Percentiles rank a stretch among this genome's conserved stretches.
Evolutionary conservation across 2,329 filamentous ascomycete genomes (phyloP).

Genomic region (Fusarium albosuccineum): DNA sequence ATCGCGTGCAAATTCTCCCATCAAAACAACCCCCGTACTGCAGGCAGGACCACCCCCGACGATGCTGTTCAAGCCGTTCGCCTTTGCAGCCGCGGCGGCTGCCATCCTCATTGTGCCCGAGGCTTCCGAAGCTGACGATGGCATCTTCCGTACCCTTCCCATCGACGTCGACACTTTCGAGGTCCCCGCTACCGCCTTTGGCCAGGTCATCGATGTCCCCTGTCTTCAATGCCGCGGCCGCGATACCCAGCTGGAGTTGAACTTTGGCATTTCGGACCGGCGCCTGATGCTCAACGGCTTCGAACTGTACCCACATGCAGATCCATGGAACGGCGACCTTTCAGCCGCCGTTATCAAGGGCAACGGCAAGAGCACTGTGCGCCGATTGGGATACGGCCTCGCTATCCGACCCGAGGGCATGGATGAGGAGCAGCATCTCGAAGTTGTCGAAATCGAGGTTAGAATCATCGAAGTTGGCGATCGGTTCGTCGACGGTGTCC

Average conservation of each 20-base stretch:
- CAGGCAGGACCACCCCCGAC: slow-evolving; percentile 5
- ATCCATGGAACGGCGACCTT: slow-evolving; percentile 60
- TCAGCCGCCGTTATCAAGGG: slow-evolving; percentile 61
- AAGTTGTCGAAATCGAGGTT: slow-evolving; percentile 67
- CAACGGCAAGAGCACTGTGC: slow-evolving; percentile 51
- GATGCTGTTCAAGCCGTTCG: slow-evolving; percentile 52
- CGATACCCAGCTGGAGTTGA: slow-evolving; percentile 63
- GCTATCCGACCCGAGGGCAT: slow-evolving; percentile 58
- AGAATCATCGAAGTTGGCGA: slow-evolving; percentile 72
- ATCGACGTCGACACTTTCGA: slow-evolving; percentile 53
- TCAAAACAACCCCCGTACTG: neutral
- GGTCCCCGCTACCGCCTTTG: slow-evolving; percentile 50
- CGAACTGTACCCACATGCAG: slow-evolving; percentile 69
- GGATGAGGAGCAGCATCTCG: slow-evolving; percentile 64
- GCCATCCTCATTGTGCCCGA: slow-evolving; percentile 69
- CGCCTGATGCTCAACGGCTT: slow-evolving; percentile 70
- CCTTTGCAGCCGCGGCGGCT: slow-evolving; percentile 51
- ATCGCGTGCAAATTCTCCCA: neutral
- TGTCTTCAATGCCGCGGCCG: slow-evolving; percentile 67
- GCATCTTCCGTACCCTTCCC: slow-evolving; percentile 58
- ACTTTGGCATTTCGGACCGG: slow-evolving; percentile 64
- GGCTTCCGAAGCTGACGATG: slow-evolving; percentile 57
- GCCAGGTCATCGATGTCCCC: slow-evolving; percentile 61
- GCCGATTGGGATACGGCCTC: slow-evolving; percentile 65
- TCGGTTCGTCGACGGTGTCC: slow-evolving; percentile 66